Evolutionary conservation across 257 asterid genomes (phyloP), one percentile per base, ranked within the genome.

Genomic region (Solanum pimpinellifolium): DNA sequence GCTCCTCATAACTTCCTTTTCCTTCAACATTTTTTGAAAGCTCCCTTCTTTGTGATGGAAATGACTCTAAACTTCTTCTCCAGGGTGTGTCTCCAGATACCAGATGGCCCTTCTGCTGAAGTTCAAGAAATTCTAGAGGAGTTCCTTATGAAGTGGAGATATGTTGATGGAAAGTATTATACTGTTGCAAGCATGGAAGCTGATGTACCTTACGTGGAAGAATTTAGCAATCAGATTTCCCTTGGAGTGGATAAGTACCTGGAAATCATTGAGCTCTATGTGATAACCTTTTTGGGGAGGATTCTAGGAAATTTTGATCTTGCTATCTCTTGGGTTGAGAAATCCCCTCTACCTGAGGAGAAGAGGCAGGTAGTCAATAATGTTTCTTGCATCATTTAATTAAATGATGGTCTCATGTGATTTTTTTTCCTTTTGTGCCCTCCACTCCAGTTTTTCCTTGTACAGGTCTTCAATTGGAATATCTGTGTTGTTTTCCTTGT

Each of bases 281-380:
- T 91, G 85, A 86, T 94, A 70, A 91, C 92, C 72, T 91, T 93
- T 90, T 95, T 95, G 65, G 93, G 90, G 84, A 89, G 69, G 77
- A 81, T 91, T 85, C 80, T 83, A 52, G 91, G 89, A 74, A 93
- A 95, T 87, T 88, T 86, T 5, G 94, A 94, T 91, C 90, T 84
- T 89, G 98, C 99, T 49, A 90, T 95, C 78, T 92, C 94, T 62
- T 94, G 99, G 99, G 93, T 93, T 82, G 98, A 95, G 89, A 93
- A 93, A 84, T 93, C 96, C 62, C 42, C 88, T 90, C 78, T 97
- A 72, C 97, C 99, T 39, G 86, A 84, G 89, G 96, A 92, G 87
- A 94, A 92, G 88, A 93, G 92, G 86, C 98, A 97, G 98, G 99
- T 95, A 92, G 88, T 60, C 18, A n/a, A 83, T 68, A 86, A 47